These are phyloP conservation scores for Parafenestella ontariensis DNA, from an alignment of 2,329 filamentous ascomycete species.

Conservation along the genomic window DNA sequence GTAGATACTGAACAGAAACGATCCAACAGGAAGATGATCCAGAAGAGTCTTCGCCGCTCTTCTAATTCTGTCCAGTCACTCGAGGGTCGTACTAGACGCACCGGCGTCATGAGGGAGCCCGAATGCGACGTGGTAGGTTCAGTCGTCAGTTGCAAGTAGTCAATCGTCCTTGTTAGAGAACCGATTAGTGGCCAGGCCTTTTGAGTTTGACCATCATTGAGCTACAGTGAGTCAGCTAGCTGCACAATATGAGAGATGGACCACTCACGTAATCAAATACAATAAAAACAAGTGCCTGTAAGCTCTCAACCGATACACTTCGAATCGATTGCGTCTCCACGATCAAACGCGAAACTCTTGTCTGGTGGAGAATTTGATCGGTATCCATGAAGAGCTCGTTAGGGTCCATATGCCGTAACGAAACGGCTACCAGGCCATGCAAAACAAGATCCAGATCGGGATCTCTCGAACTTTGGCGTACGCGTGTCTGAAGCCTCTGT, in stretches of 20 bases:
- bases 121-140: slow-evolving; percentile 34
- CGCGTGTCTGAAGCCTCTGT: slow-evolving; percentile 32
- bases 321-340: slow-evolving; percentile 38
- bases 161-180: slow-evolving; percentile 43
- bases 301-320: slow-evolving; percentile 36
- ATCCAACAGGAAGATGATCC: slow-evolving; percentile 45
- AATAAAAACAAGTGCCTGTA: slow-evolving; percentile 41
- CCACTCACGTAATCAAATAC: slow-evolving; percentile 42
- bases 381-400: slow-evolving; percentile 29
- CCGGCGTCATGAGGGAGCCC: slow-evolving; percentile 40
- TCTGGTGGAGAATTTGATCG: slow-evolving; percentile 36
- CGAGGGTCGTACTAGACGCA: slow-evolving; percentile 32
- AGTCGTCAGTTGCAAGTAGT: slow-evolving; percentile 41
- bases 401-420: slow-evolving; percentile 38
- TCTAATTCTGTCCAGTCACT: slow-evolving; percentile 43
- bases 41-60: slow-evolving; percentile 41
- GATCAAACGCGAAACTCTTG: slow-evolving; percentile 35
- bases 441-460: slow-evolving; percentile 31
- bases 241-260: background rate
- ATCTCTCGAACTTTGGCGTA: slow-evolving; percentile 22
- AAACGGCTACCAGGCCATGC: slow-evolving; percentile 37
- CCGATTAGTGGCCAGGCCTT: slow-evolving; percentile 45
- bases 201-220: slow-evolving; percentile 38
- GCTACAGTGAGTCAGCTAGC: slow-evolving; percentile 16
- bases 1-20: slow-evolving; percentile 42